These are phyloP conservation scores for Fraxinus baroniana DNA, from an alignment of 305 asterid genomes.

Conservation along the genomic window DNA sequence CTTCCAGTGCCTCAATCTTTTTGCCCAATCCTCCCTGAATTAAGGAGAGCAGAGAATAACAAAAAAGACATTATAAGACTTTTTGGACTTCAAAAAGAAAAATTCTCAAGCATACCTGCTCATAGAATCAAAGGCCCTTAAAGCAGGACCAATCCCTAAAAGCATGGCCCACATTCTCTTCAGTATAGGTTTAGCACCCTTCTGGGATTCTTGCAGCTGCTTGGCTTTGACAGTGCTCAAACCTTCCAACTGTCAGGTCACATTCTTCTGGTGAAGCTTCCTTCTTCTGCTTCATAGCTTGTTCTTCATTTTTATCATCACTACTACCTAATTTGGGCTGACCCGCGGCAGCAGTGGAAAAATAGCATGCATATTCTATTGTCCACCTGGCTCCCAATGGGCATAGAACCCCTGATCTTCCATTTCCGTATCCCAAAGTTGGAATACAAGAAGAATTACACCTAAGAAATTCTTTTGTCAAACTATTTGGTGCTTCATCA, in stretches of 20 bases:
- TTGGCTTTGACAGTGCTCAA: conserved; percentile 83
- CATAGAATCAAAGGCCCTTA: conserved; percentile 88
- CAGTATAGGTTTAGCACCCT: conserved; percentile 46
- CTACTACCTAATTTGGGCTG: conserved; percentile 53
- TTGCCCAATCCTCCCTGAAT: conserved; percentile 88
- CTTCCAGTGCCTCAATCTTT: conserved; percentile 77
- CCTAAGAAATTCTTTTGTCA: conserved; percentile 27
- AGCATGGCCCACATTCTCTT: conserved; percentile 73
- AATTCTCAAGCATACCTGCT: conserved; percentile 59
- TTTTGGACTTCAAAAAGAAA: conserved; percentile 18
- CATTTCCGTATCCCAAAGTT: conserved; percentile 32
- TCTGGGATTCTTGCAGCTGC: conserved; percentile 73
- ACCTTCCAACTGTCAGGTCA: conserved; percentile 92
- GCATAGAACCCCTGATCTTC: conserved; percentile 34
- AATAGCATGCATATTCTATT: conserved; percentile 39
- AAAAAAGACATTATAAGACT: conserved; percentile 16
- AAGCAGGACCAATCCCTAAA: conserved; percentile 93
- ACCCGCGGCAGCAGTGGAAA: conserved; percentile 69
- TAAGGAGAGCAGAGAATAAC: conserved; percentile 22
- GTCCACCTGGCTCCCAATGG: conserved; percentile 55
- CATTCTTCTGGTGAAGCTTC: conserved; percentile 98
- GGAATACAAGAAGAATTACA: conserved; percentile 32
- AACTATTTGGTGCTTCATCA: conserved; percentile 26
- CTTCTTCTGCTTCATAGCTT: conserved; percentile 60
- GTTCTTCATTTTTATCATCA: conserved; percentile 57